Percentiles rank a stretch among this genome's conserved stretches.
Evolutionary conservation across 2,329 filamentous ascomycete species (phyloP).

Genomic region (Claviceps capensis): DNA sequence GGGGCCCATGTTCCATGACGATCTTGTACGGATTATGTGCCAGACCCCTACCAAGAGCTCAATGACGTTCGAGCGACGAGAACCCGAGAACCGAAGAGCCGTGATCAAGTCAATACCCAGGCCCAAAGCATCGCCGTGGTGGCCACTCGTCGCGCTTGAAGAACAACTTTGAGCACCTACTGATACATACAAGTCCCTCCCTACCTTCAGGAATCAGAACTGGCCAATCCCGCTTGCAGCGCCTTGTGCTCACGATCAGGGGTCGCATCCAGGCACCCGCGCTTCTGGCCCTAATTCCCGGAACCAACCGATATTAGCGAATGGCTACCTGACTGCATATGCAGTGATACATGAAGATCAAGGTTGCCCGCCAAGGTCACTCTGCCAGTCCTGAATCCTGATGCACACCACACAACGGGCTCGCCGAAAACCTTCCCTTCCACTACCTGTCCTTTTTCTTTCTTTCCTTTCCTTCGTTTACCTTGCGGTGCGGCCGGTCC

Average conservation of each 20-base stretch:
- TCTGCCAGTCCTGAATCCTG: too few species aligned
- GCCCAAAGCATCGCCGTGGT: neutral
- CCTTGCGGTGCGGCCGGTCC: neutral
- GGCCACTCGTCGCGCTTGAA: neutral
- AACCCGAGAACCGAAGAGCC: neutral
- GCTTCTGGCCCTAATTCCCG: slow-evolving; percentile 4
- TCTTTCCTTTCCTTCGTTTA: neutral
- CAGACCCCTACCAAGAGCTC: neutral
- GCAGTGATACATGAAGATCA: neutral
- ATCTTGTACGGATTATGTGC: neutral
- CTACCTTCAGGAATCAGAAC: neutral
- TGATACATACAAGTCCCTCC: neutral
- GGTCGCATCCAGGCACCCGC: neutral
- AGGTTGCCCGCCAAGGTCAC: neutral
- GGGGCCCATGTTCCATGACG: neutral
- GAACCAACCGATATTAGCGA: slow-evolving; percentile 2
- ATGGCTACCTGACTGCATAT: neutral
- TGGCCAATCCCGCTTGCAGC: slow-evolving; percentile 2
- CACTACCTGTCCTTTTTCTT: too few species aligned
- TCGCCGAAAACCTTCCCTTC: too few species aligned
- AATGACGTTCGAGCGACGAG: neutral
- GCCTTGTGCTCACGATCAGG: neutral
- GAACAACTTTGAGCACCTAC: neutral
- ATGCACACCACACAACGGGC: too few species aligned
- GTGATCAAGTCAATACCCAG: neutral